phyloP scores from a whole-genome alignment of 495 filamentous ascomycete genomes.

The Podospora tetraspora region DNA sequence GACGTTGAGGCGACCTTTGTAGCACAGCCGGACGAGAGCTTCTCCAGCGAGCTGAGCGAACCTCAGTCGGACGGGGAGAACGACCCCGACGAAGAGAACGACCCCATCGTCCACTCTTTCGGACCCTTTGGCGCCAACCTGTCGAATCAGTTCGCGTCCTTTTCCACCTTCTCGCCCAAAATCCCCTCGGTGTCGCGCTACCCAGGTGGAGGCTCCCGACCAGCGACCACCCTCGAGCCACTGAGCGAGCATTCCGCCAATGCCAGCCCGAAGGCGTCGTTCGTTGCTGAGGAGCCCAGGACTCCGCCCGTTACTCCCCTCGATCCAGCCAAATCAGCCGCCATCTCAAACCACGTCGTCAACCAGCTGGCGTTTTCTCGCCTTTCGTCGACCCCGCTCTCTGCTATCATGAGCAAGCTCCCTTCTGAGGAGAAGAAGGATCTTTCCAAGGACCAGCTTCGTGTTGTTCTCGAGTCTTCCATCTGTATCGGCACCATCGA shows the following conservation, averaged over 20 bases:
- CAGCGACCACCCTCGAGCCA: conserved; percentile 7
- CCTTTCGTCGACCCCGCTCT: conserved; percentile 85
- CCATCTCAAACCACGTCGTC: conserved; percentile 70
- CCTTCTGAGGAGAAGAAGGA: conserved; percentile 59
- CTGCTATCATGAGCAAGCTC: conserved; percentile 77
- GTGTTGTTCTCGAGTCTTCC: conserved; percentile 62
- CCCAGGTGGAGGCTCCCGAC: background rate
- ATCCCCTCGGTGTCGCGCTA: conserved; percentile 1
- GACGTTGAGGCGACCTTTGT: conserved; percentile 26
- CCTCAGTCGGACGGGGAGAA: conserved; percentile 57
- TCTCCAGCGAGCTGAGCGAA: conserved; percentile 58
- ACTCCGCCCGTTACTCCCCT: conserved; percentile 31
- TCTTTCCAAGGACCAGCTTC: conserved; percentile 57
- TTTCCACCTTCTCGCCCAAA: conserved; percentile 55
- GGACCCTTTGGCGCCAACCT: conserved; percentile 82
- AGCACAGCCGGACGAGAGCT: conserved; percentile 39
- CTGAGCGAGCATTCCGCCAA: conserved; percentile 12
- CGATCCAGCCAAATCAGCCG: conserved; percentile 27
- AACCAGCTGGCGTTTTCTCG: conserved; percentile 97
- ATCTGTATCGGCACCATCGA: conserved; percentile 80
- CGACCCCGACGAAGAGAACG: conserved; percentile 86
- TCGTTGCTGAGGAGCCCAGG: conserved; percentile 13
- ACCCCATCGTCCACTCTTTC: conserved; percentile 84
- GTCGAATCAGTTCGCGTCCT: conserved; percentile 68
- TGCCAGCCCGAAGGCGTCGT: conserved; percentile 8